These are phyloP conservation scores for Aspergillus costaricaensis DNA, from an alignment of 2,329 filamentous ascomycete species.

Conservation along the genomic window DNA sequence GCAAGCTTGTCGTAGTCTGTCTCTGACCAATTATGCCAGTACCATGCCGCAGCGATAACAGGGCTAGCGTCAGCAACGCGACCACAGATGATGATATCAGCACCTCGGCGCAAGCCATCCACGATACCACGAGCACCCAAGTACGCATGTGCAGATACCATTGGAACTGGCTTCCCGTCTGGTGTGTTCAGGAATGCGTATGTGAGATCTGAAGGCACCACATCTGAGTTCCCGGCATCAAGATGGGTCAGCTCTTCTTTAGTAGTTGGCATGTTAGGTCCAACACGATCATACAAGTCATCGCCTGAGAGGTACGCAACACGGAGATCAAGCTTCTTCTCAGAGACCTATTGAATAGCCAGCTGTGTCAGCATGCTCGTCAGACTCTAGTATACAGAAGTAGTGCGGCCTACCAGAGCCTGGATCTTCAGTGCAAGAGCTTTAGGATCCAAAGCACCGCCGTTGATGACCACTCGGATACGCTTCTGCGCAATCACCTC, in stretches of 20 bases:
- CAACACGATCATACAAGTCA: conserved; percentile 42
- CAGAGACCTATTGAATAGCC: conserved; percentile 29
- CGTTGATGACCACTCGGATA: conserved; percentile 60
- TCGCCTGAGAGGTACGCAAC: conserved; percentile 52
- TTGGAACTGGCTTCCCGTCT: conserved; percentile 45
- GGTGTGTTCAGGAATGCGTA: conserved; percentile 42
- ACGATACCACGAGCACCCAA: conserved; percentile 55
- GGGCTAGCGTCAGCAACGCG: conserved; percentile 54
- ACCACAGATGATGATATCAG: conserved; percentile 54
- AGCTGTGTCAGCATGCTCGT: background rate
- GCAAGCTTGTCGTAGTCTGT: conserved; percentile 54
- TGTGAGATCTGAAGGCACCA: conserved; percentile 38
- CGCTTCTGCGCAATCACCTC: conserved; percentile 49
- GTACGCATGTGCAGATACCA: conserved; percentile 51
- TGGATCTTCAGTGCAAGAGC: conserved; percentile 52
- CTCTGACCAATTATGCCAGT: conserved; percentile 57
- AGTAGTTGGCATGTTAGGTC: conserved; percentile 35
- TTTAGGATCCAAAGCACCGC: conserved; percentile 58
- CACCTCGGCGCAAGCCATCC: conserved; percentile 45
- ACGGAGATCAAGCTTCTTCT: conserved; percentile 40
- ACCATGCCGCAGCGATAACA: conserved; percentile 59
- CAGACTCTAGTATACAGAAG: background rate
- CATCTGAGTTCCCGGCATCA: conserved; percentile 42
- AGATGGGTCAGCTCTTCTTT: conserved; percentile 43
- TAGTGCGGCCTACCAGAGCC: conserved; percentile 35